Conservation (phyloP, 148 eudicot genomes). For the Linanthus parryae region DNA sequence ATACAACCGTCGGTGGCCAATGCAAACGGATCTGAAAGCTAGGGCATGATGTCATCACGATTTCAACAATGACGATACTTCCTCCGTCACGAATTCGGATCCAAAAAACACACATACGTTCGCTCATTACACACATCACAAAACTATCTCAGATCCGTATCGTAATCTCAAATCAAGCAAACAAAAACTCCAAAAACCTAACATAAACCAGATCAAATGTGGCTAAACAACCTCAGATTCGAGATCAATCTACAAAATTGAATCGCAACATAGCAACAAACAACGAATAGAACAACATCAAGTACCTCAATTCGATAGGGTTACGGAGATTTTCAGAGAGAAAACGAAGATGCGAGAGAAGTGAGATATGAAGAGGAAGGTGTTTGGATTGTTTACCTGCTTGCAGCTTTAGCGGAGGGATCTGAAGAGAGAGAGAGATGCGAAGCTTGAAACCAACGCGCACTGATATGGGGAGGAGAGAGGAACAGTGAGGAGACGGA, state of each 20-base stretch:
- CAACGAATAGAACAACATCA: not conserved
- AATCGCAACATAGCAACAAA: not conserved
- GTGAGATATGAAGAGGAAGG: not conserved
- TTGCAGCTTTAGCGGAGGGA: slow-evolving; percentile 13
- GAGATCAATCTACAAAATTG: not conserved
- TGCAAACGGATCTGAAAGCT: not conserved
- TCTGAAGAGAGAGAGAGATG: slow-evolving; percentile 10
- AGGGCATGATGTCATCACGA: not conserved
- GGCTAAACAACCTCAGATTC: not conserved
- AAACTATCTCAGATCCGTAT: not conserved
- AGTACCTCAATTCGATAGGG: not conserved
- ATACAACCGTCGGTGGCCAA: not conserved
- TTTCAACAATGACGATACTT: no score
- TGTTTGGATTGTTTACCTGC: slow-evolving; percentile 10
- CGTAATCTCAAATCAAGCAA: not conserved
- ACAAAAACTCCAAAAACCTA: no score
- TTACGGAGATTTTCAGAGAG: not conserved
- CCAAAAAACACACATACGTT: not conserved
- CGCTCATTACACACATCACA: not conserved
- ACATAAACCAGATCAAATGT: not conserved
- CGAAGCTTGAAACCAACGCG: slow-evolving; percentile 14
- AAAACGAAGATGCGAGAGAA: not conserved
- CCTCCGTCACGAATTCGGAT: not conserved
- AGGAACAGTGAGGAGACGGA: not conserved
- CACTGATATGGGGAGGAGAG: not conserved